Conservation (phyloP, 805 yeast genomes). For the Starmera caribaea region DNA sequence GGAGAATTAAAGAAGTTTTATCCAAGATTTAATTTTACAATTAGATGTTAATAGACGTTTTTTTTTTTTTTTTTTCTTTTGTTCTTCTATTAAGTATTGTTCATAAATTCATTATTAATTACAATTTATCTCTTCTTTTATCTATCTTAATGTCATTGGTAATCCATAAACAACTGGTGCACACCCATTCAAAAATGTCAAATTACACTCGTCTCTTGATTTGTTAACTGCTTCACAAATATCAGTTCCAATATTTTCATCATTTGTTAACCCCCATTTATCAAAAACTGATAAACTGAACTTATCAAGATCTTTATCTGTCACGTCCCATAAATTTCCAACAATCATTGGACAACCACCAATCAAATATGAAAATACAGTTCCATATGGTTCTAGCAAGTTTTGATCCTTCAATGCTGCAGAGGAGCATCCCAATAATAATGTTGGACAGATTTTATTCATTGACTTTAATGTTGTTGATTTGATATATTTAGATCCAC, state of each 20-base stretch:
- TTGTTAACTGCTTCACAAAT: slow-evolving; percentile 47
- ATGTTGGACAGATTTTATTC: slow-evolving; percentile 40
- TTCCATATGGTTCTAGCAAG: slow-evolving; percentile 62
- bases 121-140: background rate
- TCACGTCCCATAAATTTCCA: slow-evolving; percentile 93
- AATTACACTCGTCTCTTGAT: slow-evolving; percentile 59
- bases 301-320: slow-evolving; percentile 88
- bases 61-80: too few species aligned
- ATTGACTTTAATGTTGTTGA: slow-evolving; percentile 41
- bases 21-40: background rate
- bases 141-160: slow-evolving; percentile 36
- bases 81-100: background rate
- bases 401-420: slow-evolving; percentile 55
- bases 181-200: slow-evolving; percentile 77
- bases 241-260: slow-evolving; percentile 13
- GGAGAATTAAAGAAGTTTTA: slow-evolving; percentile 16
- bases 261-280: slow-evolving; percentile 50
- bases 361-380: slow-evolving; percentile 61
- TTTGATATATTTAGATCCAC: slow-evolving; percentile 79
- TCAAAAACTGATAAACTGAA: slow-evolving; percentile 55
- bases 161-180: slow-evolving; percentile 90
- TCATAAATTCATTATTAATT: background rate
- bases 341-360: slow-evolving; percentile 80
- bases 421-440: slow-evolving; percentile 87
- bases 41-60: too few species aligned